Percentiles rank a stretch among this genome's conserved stretches.
phyloP scores from a whole-genome alignment of 371 early-diverging fungal genomes.

The Mucor indicus region DNA sequence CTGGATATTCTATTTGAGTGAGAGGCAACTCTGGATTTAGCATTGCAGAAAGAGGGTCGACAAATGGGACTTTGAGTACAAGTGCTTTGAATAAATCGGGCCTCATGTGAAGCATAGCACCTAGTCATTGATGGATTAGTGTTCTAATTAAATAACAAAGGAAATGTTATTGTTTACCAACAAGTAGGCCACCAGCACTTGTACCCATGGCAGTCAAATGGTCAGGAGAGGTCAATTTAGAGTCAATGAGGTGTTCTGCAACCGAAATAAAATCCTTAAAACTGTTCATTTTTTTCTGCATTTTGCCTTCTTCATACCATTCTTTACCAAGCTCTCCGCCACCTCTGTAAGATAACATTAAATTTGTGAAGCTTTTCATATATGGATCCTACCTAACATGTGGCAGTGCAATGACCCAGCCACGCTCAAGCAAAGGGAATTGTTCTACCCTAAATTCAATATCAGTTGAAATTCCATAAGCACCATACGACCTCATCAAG shows the following conservation, averaged over 20 bases:
- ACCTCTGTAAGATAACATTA: constrained; percentile 46
- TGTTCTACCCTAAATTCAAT: constrained; percentile 81
- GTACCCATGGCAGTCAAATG: constrained; percentile 65
- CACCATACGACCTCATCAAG: constrained; percentile 78
- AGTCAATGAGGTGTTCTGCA: constrained; percentile 57
- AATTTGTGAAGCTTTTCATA: too few species aligned
- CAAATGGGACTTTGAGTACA: constrained; percentile 81
- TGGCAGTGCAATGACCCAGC: constrained; percentile 80
- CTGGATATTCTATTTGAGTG: constrained; percentile 74
- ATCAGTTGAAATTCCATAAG: constrained; percentile 80
- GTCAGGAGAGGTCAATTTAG: constrained; percentile 48
- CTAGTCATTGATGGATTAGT: constrained; percentile 24
- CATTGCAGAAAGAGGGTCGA: constrained; percentile 84
- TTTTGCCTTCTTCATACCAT: constrained; percentile 78
- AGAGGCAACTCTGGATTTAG: constrained; percentile 70
- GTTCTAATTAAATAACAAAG: background rate
- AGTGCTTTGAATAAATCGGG: constrained; percentile 79
- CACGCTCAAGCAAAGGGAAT: constrained; percentile 73
- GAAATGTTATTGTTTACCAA: constrained; percentile 26
- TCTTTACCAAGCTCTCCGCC: constrained; percentile 76
- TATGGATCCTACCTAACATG: constrained; percentile 70
- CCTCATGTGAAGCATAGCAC: constrained; percentile 63
- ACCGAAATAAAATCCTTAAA: constrained; percentile 71
- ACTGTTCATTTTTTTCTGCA: constrained; percentile 66
- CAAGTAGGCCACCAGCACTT: constrained; percentile 78